Evolutionary conservation across 331 rosid species (phyloP).

Genomic region (Pyrus hybrid): DNA sequence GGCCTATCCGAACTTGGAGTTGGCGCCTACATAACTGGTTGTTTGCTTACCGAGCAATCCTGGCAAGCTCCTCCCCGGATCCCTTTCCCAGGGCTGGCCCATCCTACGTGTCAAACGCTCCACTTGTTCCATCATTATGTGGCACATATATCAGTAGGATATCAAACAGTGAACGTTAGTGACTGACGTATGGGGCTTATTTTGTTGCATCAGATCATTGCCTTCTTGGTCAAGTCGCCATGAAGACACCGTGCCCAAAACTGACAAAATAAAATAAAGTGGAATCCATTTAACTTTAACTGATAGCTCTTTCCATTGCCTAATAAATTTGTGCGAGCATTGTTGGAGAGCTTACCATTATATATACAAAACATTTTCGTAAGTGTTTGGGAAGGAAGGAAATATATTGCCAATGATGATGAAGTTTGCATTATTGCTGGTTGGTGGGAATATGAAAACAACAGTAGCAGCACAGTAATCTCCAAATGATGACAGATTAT

Average conservation of each 20-base stretch:
- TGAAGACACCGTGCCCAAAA: not conserved
- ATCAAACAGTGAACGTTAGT: not conserved
- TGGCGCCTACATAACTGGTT: too few relatives aligned
- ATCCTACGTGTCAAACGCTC: slow-evolving; percentile 2
- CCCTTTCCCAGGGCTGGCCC: not conserved
- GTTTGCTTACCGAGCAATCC: too few relatives aligned
- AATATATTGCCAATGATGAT: not conserved
- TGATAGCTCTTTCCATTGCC: not conserved
- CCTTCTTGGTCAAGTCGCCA: not conserved
- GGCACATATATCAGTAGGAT: not conserved
- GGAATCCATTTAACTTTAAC: not conserved
- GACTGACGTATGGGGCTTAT: not conserved
- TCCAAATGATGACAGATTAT: not conserved
- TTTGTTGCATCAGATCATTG: not conserved
- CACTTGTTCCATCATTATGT: not conserved
- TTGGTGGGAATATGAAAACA: not conserved
- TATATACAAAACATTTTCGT: not conserved
- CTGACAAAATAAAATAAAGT: slow-evolving; percentile 8
- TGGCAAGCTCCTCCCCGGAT: too few relatives aligned
- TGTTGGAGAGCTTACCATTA: slow-evolving; percentile 31
- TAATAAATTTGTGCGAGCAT: slow-evolving; percentile 1
- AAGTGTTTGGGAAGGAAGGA: not conserved
- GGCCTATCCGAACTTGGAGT: too few relatives aligned
- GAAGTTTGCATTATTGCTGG: not conserved
- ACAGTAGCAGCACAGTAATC: not conserved